Percentiles rank a stretch among this genome's conserved stretches.
phyloP scores from a whole-genome alignment of 495 filamentous ascomycete genomes.

The Lophiotrema nucula region DNA sequence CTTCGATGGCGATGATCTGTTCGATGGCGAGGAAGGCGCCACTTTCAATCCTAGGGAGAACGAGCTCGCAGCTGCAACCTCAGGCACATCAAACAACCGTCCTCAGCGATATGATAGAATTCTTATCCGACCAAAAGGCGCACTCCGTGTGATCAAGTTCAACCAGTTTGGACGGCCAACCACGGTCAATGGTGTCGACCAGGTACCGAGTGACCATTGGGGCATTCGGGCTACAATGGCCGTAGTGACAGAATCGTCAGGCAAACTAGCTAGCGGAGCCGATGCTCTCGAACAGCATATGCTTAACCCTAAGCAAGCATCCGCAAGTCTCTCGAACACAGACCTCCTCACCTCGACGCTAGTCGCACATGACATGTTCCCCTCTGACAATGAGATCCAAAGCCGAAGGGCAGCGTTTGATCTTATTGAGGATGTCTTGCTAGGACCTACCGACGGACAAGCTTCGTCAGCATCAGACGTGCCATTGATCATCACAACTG shows the following conservation, averaged over 20 bases:
- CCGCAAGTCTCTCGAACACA: not conserved
- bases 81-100: conserved; percentile 45
- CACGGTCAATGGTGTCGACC: conserved; percentile 10
- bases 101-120: conserved; percentile 61
- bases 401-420: conserved; percentile 45
- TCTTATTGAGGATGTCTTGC: conserved; percentile 46
- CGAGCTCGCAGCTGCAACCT: conserved; percentile 47
- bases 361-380: conserved; percentile 38
- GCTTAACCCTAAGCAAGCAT: not conserved
- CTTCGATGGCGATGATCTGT: conserved; percentile 35
- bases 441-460: conserved; percentile 11
- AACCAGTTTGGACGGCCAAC: conserved; percentile 50
- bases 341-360: not conserved
- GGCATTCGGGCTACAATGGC: conserved; percentile 50
- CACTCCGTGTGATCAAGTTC: conserved; percentile 43
- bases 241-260: conserved; percentile 5
- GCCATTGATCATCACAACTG: conserved; percentile 50
- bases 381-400: conserved; percentile 44
- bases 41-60: conserved; percentile 58
- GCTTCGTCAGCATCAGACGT: conserved; percentile 31
- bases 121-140: conserved; percentile 44
- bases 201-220: conserved; percentile 58
- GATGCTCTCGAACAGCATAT: not conserved
- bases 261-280: not conserved
- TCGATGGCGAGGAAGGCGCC: conserved; percentile 55